Evolutionary conservation across 1,284 basidiomycete genomes (phyloP).

Genomic region (Malassezia dermatis): DNA sequence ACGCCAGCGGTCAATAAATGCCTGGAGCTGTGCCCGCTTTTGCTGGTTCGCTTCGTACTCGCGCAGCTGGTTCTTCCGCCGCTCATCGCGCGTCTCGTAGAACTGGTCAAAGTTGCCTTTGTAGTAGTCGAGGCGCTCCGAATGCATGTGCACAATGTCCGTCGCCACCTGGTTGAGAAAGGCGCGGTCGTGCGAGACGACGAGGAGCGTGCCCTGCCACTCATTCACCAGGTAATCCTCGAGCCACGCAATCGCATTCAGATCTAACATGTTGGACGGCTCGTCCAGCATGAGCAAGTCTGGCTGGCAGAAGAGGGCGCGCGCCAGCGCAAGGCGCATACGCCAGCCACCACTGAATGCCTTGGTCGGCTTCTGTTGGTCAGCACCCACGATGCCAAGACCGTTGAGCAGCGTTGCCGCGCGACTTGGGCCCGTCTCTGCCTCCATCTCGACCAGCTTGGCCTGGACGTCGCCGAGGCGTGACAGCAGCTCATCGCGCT

Average conservation of each 20-base stretch:
- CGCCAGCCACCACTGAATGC: constrained; percentile 98
- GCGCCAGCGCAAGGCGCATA: constrained; percentile 98
- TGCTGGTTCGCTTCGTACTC: constrained; percentile 73
- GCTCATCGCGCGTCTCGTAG: constrained; percentile 94
- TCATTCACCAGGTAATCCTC: constrained; percentile 61
- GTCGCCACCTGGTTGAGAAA: constrained; percentile 96
- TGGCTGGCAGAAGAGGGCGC: constrained; percentile 81
- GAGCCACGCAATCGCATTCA: constrained; percentile 52
- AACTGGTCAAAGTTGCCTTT: constrained; percentile 97
- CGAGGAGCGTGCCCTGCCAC: constrained; percentile 85
- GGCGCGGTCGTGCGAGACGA: constrained; percentile 96
- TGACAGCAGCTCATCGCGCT: constrained; percentile 65
- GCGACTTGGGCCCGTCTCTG: constrained; percentile 85
- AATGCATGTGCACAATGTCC: constrained; percentile 96
- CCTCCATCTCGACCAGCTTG: constrained; percentile 89
- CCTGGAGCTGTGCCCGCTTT: constrained; percentile 87
- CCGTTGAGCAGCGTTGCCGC: constrained; percentile 83
- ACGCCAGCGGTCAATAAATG: constrained; percentile 61
- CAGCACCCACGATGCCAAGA: constrained; percentile 77
- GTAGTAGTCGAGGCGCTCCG: constrained; percentile 75
- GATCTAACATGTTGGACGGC: constrained; percentile 83
- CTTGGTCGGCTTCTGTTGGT: constrained; percentile 58
- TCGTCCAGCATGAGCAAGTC: constrained; percentile 43
- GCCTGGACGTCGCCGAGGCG: constrained; percentile 85
- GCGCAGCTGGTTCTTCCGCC: constrained; percentile 77